Conservation (phyloP, 805 yeast genomes). For the Starmerella ratchasimensis region DNA sequence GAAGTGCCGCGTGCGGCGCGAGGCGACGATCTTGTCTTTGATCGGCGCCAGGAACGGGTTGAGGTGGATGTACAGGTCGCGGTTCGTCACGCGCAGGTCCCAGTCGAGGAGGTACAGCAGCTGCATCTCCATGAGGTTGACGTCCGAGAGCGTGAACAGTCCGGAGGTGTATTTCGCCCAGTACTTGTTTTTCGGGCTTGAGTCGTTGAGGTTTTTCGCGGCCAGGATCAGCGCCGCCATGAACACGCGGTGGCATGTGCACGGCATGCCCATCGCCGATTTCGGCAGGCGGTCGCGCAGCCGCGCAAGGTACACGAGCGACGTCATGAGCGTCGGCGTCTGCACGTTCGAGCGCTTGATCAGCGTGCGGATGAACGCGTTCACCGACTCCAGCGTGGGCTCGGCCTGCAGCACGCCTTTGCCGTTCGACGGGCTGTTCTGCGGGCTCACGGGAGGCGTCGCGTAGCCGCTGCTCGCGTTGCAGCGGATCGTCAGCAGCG, state of each 20-base stretch:
- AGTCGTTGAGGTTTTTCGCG: conserved; percentile 87
- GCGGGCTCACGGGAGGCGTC: conserved; percentile 21
- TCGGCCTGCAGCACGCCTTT: conserved; percentile 15
- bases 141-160: conserved; percentile 57
- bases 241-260: conserved; percentile 87
- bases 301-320: conserved; percentile 69
- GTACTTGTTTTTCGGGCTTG: conserved; percentile 88
- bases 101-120: conserved; percentile 69
- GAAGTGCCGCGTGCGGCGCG: conserved; percentile 4
- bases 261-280: conserved; percentile 74
- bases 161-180: conserved; percentile 93
- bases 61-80: conserved; percentile 55
- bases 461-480: conserved; percentile 20
- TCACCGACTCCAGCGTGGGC: conserved; percentile 24
- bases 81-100: conserved; percentile 59
- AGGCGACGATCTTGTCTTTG: conserved; percentile 35
- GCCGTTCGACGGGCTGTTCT: conserved; percentile 4
- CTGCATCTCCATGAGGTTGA: conserved; percentile 85
- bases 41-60: conserved; percentile 67
- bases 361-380: conserved; percentile 52
- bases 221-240: conserved; percentile 77
- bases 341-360: conserved; percentile 80
- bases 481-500: conserved; percentile 29
- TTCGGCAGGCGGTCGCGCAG: conserved; percentile 68
- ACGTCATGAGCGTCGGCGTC: conserved; percentile 88